Evolutionary conservation across 176 grass and related monocot genomes (phyloP), one percentile per base, ranked within the genome.

Genomic region (Cenchrus fungigraminus): DNA sequence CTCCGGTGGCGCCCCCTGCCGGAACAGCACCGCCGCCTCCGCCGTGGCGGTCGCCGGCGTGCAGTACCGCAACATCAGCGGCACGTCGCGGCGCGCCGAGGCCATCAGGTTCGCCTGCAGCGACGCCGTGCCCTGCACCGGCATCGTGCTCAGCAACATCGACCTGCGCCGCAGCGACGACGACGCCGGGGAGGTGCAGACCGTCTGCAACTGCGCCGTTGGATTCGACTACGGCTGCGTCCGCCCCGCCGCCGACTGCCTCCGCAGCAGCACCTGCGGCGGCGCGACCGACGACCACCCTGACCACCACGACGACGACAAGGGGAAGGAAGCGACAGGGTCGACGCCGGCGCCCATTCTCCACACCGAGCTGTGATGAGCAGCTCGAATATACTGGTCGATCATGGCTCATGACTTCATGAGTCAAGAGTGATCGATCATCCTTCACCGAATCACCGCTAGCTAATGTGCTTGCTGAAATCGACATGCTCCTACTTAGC

Each of bases 71-170:
- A 90, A 95, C 84, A 95, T 98, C 89, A 86, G 37, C 55, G 95
- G 93, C 12, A 95, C 87, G 10, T 85, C 93, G 49, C 80, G 79
- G 32, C 55, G 73, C 9, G 83, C 87, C 0, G 81, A 90, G 43
- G 95, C 91, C 0, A 98, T 98, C 82, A 83, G 57, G 83, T 88
- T 98, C 73, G 95, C 95, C 0, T 98, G 95, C 90, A 93, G 95
- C 76, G 93, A 98, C 82, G 87, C 91, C 15, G 93, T 84, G 59
- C 95, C 95, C 0, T 98, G 95, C 74, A 90, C 83, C 62, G 85
- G 46, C 61, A 98, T 98, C 85, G 91, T 98, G 46, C 87, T 98
- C 65, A 45, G 81, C 65, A 80, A 98, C 87, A 90, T 98, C 67
- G 37, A 92, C 81, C 86, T 98, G 13, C 77, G 77, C 16, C 85